Evolutionary conservation across 495 filamentous ascomycete genomes (phyloP), one percentile per base, ranked within the genome.

Genomic region (Penicillium waksmanii): DNA sequence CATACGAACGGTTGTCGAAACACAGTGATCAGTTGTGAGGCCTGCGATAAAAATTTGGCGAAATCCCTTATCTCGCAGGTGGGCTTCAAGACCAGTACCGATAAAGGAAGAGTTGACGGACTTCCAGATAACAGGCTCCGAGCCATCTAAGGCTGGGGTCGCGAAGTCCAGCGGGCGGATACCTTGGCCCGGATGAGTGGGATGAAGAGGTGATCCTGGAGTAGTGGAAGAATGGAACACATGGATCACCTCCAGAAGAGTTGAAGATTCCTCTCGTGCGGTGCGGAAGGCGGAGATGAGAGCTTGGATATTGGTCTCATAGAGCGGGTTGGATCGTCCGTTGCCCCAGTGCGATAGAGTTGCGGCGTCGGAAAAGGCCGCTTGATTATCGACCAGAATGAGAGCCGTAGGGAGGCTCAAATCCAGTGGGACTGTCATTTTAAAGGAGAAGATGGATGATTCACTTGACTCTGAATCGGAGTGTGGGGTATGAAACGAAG

Each of bases 361-460:
- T 25, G 48, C 27, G 44, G 80, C 77, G 50, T 82, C 65, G 35
- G 60, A 66, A 61, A 86, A 82, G 64, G 69, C 82, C 17, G 72
- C 63, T 70, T 87, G 83, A 63, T 84, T 81, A 71, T 87, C 82
- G 53, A 87, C 84, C 47, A 87, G 71, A 57, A 87, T 68, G 21
- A 86, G 72, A 12, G 82, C 83, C 0, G 82, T 84, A 11, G 75
- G 73, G 5, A 46, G 57, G 42, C 49, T 58, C 44, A 75, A 62
- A 50, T 67, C 48, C 15, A 73, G 53, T 11, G 53, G 43, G 12
- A 36, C 5, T 43, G 57, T 0, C 56, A 61, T 66, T 51, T 49
- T 63, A 12, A 48, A 57, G 33, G 36, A 9, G 38, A 8, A 42
- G 25, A 6, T 35, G 17, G 4, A 15, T 31, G 27, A 31, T 31